phyloP scores from a whole-genome alignment of 331 rosid species.

The Stylosanthes scabra region DNA sequence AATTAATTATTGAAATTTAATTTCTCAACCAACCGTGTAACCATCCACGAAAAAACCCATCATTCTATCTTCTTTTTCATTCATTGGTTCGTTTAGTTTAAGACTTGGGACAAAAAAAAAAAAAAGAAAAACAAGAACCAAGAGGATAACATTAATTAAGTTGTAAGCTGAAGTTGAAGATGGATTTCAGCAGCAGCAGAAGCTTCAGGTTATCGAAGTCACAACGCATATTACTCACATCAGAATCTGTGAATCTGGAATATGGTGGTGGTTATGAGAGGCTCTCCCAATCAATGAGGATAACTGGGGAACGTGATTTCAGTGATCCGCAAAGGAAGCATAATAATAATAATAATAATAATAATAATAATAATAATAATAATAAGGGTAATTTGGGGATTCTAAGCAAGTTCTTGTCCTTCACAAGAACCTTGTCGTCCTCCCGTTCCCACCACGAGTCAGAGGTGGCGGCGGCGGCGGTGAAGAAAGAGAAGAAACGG shows the following conservation, averaged over 20 bases:
- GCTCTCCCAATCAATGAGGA: slow-evolving; percentile 50
- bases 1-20: background rate
- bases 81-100: background rate
- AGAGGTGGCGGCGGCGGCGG: background rate
- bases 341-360: slow-evolving; percentile 31
- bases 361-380: slow-evolving; percentile 26
- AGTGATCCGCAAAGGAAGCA: slow-evolving; percentile 28
- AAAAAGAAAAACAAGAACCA: background rate
- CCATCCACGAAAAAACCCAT: background rate
- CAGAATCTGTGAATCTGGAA: slow-evolving; percentile 45
- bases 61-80: background rate
- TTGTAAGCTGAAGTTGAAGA: slow-evolving; percentile 4
- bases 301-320: slow-evolving; percentile 30
- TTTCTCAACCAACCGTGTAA: background rate
- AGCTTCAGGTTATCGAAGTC: slow-evolving; percentile 45
- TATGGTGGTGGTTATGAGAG: slow-evolving; percentile 50
- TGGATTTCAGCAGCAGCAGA: slow-evolving; percentile 46
- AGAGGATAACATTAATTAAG: background rate
- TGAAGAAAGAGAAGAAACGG: slow-evolving; percentile 47
- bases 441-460: background rate
- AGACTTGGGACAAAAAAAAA: background rate
- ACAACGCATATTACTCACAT: slow-evolving; percentile 36
- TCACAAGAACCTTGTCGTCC: slow-evolving; percentile 21
- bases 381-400: slow-evolving; percentile 36
- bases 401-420: slow-evolving; percentile 44